Base-by-base conservation (phyloP, 345 rosid species). In the Eucalyptus rudis region DNA sequence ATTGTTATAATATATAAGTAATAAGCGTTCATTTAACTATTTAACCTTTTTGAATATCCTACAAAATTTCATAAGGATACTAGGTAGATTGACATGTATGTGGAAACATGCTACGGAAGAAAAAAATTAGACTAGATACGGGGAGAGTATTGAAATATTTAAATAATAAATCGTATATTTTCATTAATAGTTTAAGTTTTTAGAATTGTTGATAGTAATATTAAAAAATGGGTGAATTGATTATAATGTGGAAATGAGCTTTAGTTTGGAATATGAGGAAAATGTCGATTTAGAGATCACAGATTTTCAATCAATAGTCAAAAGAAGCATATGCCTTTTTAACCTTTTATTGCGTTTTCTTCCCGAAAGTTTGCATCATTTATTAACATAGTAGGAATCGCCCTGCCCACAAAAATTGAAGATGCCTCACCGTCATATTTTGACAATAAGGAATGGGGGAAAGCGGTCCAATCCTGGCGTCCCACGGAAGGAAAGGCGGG, bases 181-280 rank as follows among this genome's bases (percentile, higher is more conserved):
- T n/a, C n/a, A n/a, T n/a, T n/a, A n/a, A n/a, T n/a, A n/a, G n/a
- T n/a, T n/a, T n/a, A n/a, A n/a, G n/a, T n/a, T n/a, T n/a, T n/a
- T n/a, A n/a, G n/a, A n/a, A n/a, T n/a, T n/a, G n/a, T n/a, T n/a
- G n/a, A n/a, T n/a, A n/a, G n/a, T n/a, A n/a, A n/a, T n/a, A n/a
- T n/a, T n/a, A n/a, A n/a, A n/a, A n/a, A n/a, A n/a, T n/a, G n/a
- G n/a, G n/a, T n/a, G n/a, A n/a, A n/a, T 44, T 2, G 47, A 44
- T 8, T 45, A 9, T 45, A 9, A 9, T 7, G 71, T 62, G 71
- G 19, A 8, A 50, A 50, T 2, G 52, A 50, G 52, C 76, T 31
- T 0, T 7, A n/a, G 1, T n/a, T 31, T 8, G 0, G 79, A 16
- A 31, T 0, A 15, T 1, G 79, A 8, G 40, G 40, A 66, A 66